Base-by-base conservation (phyloP, 73 alveolate species). In the Uronychia binucleata region DNA sequence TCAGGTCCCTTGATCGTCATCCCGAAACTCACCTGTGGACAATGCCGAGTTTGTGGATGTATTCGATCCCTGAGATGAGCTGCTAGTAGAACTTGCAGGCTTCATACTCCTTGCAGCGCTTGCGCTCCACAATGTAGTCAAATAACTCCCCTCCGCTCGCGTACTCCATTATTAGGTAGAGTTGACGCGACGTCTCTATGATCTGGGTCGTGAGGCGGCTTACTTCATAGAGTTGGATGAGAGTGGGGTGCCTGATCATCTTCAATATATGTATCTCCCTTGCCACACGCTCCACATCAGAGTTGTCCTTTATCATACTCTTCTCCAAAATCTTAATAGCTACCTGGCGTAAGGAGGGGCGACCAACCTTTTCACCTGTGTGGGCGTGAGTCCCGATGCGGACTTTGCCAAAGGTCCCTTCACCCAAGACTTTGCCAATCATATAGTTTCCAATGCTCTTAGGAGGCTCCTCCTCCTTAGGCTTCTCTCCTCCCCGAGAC, bases 61-160 rank as follows among this genome's bases (percentile, higher is more conserved):
- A 95, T 91, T 89, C 97, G 28, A 97, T 85, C 14, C 98, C 99
- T 32, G 92, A 93, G 31, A 95, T 94, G 31, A 97, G 84, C 83
- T 97, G 97, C 58, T 91, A 84, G 76, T 89, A 95, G 84, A 79
- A 94, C 74, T 77, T 85, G 31, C 96, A 96, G 8, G 98, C 90
- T 59, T 93, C 98, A 28, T 81, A 57, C 86, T 97, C 99, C 1
- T 87, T 60, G 60, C 95, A 82, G 79, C 95, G 85, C 79, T 92
- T 93, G 75, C 89, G 86, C 77, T 93, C 82, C n/a, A 97, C 99
- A 27, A 97, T 97, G 91, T 93, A 89, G 77, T 97, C 90, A 89
- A 97, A 97, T 29, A 97, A 93, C 84, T 97, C 99, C 0, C 99
- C 99, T 14, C 98, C 98, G 30, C 83, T 77, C 28, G 97, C 98